Base-by-base conservation (phyloP, 495 filamentous ascomycete species). In the Terfezia boudieri region DNA sequence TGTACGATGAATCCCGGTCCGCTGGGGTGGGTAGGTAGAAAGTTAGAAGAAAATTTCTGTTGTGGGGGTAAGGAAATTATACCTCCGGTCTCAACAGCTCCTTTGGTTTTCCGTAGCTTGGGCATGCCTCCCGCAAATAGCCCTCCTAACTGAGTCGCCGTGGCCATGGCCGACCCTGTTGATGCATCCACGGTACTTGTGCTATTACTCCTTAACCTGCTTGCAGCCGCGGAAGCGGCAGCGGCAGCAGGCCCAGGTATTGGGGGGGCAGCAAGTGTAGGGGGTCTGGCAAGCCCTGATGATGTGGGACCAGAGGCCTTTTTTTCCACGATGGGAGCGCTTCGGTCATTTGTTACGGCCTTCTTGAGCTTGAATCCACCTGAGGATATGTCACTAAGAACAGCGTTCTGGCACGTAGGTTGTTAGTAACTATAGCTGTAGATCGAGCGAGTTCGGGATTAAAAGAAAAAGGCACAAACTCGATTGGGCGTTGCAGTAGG, bases 51-150 rank as follows among this genome's bases (percentile, higher is more conserved):
- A 2, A 2, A 20, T 48, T 20, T 9, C 43, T 48, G 14, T 48
- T 14, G 41, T 48, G n/a, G 43, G 43, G 14, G 43, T 14, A 6
- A 20, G 43, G 9, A 9, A 51, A 43, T 43, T 71, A 64, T 64
- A 78, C 76, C 77, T 66, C 89, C 89, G 11, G 90, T 95, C 67
- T 93, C 79, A 54, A 98, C 72, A 20, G 89, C 90, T 26, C 83
- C 87, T 36, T 75, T 77, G 10, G 84, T 79, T 69, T 86, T 94
- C 66, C 82, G 80, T 58, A 98, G 63, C 69, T 94, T 96, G 3
- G 90, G 90, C 74, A 96, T 96, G 36, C 89, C 92, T 36, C 86
- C 87, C 9, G 85, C 86, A 62, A 98, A 93, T 26, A 98, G 67
- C 4, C 92, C 90, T 9, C 73, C 88, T 37, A 98, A 66, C 64